These are phyloP conservation scores for Sugiyamaella lignohabitans DNA, from an alignment of 805 yeast species.

Conservation along the genomic window DNA sequence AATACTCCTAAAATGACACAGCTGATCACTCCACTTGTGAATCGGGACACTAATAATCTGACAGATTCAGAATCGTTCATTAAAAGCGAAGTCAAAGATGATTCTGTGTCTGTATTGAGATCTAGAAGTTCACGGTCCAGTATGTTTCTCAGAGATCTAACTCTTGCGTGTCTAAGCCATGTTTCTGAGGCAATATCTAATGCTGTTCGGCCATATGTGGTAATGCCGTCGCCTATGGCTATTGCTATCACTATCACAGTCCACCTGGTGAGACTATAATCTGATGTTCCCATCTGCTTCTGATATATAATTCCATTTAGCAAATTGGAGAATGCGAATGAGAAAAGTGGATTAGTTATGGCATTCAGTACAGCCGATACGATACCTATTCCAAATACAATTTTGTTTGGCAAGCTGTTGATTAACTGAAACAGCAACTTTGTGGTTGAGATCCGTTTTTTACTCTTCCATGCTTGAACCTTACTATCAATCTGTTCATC, in stretches of 20 bases:
- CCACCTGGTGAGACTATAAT: conserved; percentile 45
- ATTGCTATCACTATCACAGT: conserved; percentile 56
- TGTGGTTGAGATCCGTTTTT: not conserved
- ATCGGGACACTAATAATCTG: conserved; percentile 56
- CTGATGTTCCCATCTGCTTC: not conserved
- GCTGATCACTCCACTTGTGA: conserved; percentile 48
- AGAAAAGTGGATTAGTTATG: conserved; percentile 65
- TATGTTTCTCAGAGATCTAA: conserved; percentile 42
- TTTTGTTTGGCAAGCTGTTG: conserved; percentile 17
- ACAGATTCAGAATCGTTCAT: conserved; percentile 80
- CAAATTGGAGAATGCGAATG: conserved; percentile 67
- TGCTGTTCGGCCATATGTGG: conserved; percentile 45
- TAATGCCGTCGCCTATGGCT: conserved; percentile 56
- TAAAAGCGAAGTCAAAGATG: conserved; percentile 56
- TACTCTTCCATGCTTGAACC: not conserved
- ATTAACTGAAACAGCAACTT: not conserved
- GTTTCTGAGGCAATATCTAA: conserved; percentile 54
- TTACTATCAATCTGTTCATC: not conserved
- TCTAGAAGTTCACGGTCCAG: conserved; percentile 38
- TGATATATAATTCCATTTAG: not conserved
- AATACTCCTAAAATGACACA: conserved; percentile 47
- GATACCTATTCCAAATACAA: conserved; percentile 44
- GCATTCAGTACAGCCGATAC: conserved; percentile 43
- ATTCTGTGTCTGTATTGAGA: conserved; percentile 20
- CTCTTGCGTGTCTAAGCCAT: conserved; percentile 57